These are phyloP conservation scores for Orbilia ellipsospora DNA, from an alignment of 2,329 filamentous ascomycete species.

Conservation along the genomic window DNA sequence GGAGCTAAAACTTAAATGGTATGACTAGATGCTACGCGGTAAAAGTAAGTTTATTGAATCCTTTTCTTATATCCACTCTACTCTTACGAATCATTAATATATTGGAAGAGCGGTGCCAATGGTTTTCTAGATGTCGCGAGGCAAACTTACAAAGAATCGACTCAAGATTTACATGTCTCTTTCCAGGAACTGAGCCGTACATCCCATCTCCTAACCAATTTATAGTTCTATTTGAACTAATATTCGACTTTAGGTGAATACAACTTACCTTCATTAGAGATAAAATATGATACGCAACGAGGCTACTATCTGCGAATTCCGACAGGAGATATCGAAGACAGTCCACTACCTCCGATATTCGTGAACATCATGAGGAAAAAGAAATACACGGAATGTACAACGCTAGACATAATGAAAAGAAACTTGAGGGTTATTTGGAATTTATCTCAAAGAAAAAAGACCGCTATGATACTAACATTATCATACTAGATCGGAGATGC, in stretches of 20 bases:
- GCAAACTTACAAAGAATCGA: conserved; percentile 89
- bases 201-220: conserved; percentile 38
- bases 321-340: conserved; percentile 71
- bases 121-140: conserved; percentile 88
- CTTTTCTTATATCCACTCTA: conserved; percentile 5
- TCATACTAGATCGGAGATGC: conserved; percentile 76
- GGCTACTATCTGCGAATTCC: conserved; percentile 81
- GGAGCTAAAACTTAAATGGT: conserved; percentile 60
- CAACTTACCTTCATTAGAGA: conserved; percentile 68
- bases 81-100: background rate
- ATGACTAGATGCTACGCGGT: conserved; percentile 75
- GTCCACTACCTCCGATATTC: conserved; percentile 73
- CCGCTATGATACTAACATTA: too few relatives aligned
- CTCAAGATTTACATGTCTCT: conserved; percentile 78
- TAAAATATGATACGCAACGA: conserved; percentile 80
- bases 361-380: conserved; percentile 81
- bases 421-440: conserved; percentile 65
- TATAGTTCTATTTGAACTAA: background rate
- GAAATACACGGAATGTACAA: conserved; percentile 86
- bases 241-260: conserved; percentile 15
- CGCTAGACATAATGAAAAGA: conserved; percentile 81
- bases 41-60: conserved; percentile 66
- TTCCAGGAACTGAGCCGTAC: conserved; percentile 74
- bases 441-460: too few relatives aligned
- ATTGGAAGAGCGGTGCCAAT: conserved; percentile 76